phyloP scores from a whole-genome alignment of 805 yeast genomes.

The Metschnikowia shivogae region DNA sequence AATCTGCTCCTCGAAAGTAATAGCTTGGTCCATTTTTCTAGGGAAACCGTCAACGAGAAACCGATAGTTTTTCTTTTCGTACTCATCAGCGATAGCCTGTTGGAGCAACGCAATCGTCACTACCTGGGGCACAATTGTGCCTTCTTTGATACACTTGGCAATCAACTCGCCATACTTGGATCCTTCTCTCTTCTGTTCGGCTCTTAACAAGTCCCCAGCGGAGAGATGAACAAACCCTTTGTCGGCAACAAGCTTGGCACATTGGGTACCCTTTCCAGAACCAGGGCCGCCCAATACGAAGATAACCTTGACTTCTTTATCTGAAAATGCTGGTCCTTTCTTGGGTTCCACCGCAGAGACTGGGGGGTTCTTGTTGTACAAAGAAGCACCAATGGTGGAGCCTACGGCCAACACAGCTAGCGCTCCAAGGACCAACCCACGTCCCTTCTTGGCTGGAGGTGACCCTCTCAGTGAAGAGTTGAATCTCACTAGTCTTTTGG shows the following conservation, averaged over 20 bases:
- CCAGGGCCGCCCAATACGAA: conserved; percentile 98
- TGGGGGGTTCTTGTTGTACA: conserved; percentile 43
- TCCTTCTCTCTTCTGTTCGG: conserved; percentile 80
- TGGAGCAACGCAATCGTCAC: conserved; percentile 80
- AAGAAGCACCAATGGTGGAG: conserved; percentile 41
- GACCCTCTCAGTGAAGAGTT: conserved; percentile 3
- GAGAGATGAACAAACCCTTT: conserved; percentile 82
- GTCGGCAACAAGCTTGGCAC: conserved; percentile 76
- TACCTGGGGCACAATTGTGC: conserved; percentile 89
- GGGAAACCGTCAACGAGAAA: conserved; percentile 96
- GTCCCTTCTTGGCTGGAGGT: conserved; percentile 14
- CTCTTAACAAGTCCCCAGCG: conserved; percentile 95
- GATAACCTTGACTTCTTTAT: conserved; percentile 69
- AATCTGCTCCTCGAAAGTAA: conserved; percentile 78
- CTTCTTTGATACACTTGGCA: conserved; percentile 79
- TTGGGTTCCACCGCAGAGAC: conserved; percentile 42
- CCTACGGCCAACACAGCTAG: conserved; percentile 50
- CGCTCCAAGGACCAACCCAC: conserved; percentile 25
- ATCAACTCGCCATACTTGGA: conserved; percentile 84
- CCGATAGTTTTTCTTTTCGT: conserved; percentile 47
- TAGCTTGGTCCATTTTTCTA: conserved; percentile 96
- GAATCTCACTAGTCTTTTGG: neutral
- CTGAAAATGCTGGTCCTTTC: conserved; percentile 45
- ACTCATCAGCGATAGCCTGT: conserved; percentile 65
- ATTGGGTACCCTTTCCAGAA: conserved; percentile 96